Percentiles rank a stretch among this genome's conserved stretches.
Evolutionary conservation across 2,329 filamentous ascomycete genomes (phyloP).

Genomic region (Zopfia rhizophila): DNA sequence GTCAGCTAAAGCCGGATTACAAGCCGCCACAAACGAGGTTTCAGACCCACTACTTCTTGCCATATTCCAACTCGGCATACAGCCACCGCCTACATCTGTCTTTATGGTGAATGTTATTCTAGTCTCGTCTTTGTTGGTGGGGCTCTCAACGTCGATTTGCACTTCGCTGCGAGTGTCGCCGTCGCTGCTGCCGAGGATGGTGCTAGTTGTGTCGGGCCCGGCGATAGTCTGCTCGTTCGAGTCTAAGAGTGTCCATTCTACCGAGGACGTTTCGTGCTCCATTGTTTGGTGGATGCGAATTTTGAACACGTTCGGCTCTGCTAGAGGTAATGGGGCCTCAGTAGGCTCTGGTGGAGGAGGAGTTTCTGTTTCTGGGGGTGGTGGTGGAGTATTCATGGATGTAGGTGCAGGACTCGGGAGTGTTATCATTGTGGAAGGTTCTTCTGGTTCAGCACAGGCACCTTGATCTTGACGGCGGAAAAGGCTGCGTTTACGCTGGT

Average conservation of each 20-base stretch:
- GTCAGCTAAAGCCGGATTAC: constrained; percentile 3
- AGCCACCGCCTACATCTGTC: constrained; percentile 10
- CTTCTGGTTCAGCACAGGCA: no score
- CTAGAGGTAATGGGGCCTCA: constrained; percentile 1
- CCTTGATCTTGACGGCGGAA: no score
- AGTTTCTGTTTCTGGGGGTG: no score
- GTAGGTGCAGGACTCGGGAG: no score
- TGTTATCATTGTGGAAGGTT: no score
- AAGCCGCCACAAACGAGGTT: constrained; percentile 3
- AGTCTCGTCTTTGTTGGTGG: constrained; percentile 12
- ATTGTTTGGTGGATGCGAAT: constrained; percentile 11
- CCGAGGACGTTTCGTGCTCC: constrained; percentile 5
- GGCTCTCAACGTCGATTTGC: constrained; percentile 6
- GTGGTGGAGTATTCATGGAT: no score
- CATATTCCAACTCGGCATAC: constrained; percentile 10
- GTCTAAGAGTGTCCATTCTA: constrained; percentile 16
- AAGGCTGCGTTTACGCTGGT: constrained; percentile 3
- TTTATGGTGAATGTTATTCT: constrained; percentile 10
- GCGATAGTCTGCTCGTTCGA: constrained; percentile 9
- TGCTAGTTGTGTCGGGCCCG: constrained; percentile 11
- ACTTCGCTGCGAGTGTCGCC: constrained; percentile 11
- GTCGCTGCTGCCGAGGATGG: constrained; percentile 10
- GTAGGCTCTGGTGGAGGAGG: constrained; percentile 2
- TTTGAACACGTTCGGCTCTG: constrained; percentile 4
- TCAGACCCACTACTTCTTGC: constrained; percentile 6